Percentiles rank a stretch among this genome's conserved stretches.
Evolutionary conservation across 768 basidiomycete genomes (phyloP).

Genomic region (Pleurotus cornucopiae): DNA sequence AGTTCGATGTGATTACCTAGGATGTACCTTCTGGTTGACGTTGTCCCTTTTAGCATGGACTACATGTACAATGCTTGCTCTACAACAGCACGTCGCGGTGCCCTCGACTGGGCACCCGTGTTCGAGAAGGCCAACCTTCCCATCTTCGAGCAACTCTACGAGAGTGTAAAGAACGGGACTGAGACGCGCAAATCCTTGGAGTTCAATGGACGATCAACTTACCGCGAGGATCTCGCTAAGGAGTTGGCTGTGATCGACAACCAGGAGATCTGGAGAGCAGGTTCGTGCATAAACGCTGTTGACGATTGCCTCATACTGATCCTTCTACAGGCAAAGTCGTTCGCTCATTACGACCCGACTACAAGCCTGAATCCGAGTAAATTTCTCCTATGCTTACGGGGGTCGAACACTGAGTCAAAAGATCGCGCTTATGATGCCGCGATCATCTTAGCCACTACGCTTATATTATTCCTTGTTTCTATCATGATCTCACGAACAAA

Average conservation of each 20-base stretch:
- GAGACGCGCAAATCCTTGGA: constrained; percentile 97
- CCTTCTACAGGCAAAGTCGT: constrained; percentile 76
- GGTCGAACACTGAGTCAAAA: too few relatives aligned
- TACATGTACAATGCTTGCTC: constrained; percentile 99
- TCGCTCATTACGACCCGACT: constrained; percentile 82
- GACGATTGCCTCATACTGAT: neutral
- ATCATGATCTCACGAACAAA: too few relatives aligned
- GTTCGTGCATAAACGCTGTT: constrained; percentile 30
- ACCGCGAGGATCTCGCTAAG: constrained; percentile 88
- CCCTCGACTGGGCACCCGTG: constrained; percentile 97
- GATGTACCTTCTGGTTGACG: neutral
- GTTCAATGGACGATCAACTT: constrained; percentile 90
- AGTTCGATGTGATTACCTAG: constrained; percentile 17
- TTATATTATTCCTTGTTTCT: too few relatives aligned
- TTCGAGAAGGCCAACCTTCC: constrained; percentile 94
- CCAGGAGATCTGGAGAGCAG: constrained; percentile 98
- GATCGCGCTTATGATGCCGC: too few relatives aligned
- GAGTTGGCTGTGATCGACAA: constrained; percentile 94
- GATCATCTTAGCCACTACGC: too few relatives aligned
- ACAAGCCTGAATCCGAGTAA: constrained; percentile 60
- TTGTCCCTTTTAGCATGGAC: constrained; percentile 67
- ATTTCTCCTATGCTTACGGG: neutral
- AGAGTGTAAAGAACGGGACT: constrained; percentile 90
- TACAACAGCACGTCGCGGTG: constrained; percentile 97
- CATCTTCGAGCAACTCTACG: constrained; percentile 91